Percentiles rank a stretch among this genome's conserved stretches.
Evolutionary conservation across 2,329 filamentous ascomycete genomes (phyloP).

Genomic region (Apiospora aurea): DNA sequence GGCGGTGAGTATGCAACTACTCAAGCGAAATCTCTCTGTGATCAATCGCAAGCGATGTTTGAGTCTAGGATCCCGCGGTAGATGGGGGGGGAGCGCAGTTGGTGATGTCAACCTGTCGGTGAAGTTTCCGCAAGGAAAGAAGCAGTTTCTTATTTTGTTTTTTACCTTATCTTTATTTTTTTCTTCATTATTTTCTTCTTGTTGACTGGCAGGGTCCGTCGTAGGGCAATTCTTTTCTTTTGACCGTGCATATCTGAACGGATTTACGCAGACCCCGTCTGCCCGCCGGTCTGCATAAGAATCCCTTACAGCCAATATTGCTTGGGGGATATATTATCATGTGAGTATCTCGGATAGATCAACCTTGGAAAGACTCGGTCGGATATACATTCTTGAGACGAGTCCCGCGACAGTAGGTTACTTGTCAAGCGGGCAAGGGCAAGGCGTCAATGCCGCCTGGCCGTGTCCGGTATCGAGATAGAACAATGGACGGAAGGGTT

Average conservation of each 20-base stretch:
- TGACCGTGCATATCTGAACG: neutral
- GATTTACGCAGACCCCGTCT: neutral
- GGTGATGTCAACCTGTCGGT: constrained; percentile 16
- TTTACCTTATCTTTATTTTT: neutral
- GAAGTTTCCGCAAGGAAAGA: neutral
- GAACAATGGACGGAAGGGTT: neutral
- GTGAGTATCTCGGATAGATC: neutral
- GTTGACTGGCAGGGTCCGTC: neutral
- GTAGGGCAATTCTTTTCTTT: neutral
- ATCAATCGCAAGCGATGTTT: constrained; percentile 1
- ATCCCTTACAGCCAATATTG: neutral
- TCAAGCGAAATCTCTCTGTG: constrained; percentile 9
- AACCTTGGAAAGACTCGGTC: neutral
- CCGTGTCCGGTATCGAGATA: neutral
- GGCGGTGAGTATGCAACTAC: constrained; percentile 22
- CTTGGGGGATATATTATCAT: neutral
- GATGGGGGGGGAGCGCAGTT: neutral
- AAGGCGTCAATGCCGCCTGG: neutral
- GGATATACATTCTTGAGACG: neutral
- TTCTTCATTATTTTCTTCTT: neutral
- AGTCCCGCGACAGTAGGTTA: neutral
- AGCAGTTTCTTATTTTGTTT: neutral
- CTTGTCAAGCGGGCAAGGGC: neutral
- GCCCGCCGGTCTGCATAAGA: neutral
- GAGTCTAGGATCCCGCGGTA: constrained; percentile 17